Evolutionary conservation across 495 filamentous ascomycete genomes (phyloP).

Genomic region (Opeltia flavorubescens): DNA sequence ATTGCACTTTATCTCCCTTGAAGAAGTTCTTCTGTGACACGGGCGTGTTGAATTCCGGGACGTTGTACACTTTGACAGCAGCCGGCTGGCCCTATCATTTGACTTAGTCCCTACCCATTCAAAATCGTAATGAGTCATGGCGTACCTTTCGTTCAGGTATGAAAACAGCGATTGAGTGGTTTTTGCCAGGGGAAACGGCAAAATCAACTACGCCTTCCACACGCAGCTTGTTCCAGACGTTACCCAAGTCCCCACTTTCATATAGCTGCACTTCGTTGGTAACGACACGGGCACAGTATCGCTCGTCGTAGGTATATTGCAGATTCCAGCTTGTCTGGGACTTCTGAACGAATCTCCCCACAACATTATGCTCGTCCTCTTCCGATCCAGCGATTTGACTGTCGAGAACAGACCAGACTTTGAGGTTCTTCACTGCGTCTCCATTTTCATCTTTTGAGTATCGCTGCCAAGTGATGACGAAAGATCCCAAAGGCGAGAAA

Average conservation of each 20-base stretch:
- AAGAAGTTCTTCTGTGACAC: conserved; percentile 97
- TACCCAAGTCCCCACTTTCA: conserved; percentile 66
- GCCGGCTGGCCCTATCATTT: conserved; percentile 65
- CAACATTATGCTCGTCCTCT: conserved; percentile 48
- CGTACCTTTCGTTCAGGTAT: conserved; percentile 91
- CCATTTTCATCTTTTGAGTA: conserved; percentile 84
- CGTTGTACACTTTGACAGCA: conserved; percentile 82
- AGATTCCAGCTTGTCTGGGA: conserved; percentile 92
- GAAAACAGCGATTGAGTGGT: conserved; percentile 82
- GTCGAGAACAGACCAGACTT: conserved; percentile 77
- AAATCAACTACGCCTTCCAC: conserved; percentile 87
- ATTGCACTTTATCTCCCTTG: conserved; percentile 95
- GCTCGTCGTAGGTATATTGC: conserved; percentile 89
- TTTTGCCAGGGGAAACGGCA: conserved; percentile 76
- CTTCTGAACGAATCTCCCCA: conserved; percentile 88
- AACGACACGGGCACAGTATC: conserved; percentile 79
- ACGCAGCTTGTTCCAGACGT: conserved; percentile 87
- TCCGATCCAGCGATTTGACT: conserved; percentile 17
- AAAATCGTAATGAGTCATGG: not conserved
- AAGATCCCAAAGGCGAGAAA: conserved; percentile 86
- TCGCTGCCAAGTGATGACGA: conserved; percentile 92
- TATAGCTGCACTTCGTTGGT: conserved; percentile 98
- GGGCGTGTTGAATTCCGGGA: conserved; percentile 64
- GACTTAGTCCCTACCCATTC: not conserved
- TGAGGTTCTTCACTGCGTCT: conserved; percentile 86